These are phyloP conservation scores for Hibiscus mutabilis DNA, from an alignment of 345 rosid species.

Conservation along the genomic window DNA sequence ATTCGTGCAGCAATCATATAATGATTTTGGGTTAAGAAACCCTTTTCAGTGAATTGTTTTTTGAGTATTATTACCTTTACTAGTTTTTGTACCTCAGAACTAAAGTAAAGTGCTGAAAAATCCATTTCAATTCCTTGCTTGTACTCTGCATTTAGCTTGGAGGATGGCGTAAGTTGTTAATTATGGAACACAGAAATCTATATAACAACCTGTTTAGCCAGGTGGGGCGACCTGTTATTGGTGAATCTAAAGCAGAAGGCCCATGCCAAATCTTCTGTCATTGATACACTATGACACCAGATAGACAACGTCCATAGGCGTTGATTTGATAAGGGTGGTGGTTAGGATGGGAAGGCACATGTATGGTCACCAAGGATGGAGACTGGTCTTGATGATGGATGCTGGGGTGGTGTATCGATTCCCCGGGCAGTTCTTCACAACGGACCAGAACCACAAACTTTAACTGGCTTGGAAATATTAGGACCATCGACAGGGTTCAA, in stretches of 20 bases:
- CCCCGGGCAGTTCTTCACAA: constrained; percentile 20
- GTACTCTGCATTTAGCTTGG: background rate
- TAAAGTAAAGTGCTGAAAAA: background rate
- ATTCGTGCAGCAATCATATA: background rate
- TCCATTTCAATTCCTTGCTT: background rate
- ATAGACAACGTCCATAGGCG: constrained; percentile 44
- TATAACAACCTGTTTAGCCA: background rate
- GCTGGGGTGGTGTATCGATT: constrained; percentile 14
- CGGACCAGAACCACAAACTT: no score
- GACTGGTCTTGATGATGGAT: constrained; percentile 37
- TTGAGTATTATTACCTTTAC: no score
- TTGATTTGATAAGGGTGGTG: constrained; percentile 19
- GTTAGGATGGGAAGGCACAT: constrained; percentile 28
- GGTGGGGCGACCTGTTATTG: constrained; percentile 8
- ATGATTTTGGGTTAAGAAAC: background rate
- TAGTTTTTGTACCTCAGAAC: background rate
- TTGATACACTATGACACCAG: constrained; percentile 32
- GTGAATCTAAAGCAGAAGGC: constrained; percentile 2
- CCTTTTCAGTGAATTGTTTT: background rate
- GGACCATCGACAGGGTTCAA: constrained; percentile 10
- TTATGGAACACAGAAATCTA: background rate
- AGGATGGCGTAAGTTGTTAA: background rate
- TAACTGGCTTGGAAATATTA: no score
- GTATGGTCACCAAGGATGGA: constrained; percentile 18
- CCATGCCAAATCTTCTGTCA: background rate